A percentile compares a stretch with the other conserved stretches of the same genome.
Conservation (phyloP, 306 rosid genomes). For the Sicyos edulis region DNA sequence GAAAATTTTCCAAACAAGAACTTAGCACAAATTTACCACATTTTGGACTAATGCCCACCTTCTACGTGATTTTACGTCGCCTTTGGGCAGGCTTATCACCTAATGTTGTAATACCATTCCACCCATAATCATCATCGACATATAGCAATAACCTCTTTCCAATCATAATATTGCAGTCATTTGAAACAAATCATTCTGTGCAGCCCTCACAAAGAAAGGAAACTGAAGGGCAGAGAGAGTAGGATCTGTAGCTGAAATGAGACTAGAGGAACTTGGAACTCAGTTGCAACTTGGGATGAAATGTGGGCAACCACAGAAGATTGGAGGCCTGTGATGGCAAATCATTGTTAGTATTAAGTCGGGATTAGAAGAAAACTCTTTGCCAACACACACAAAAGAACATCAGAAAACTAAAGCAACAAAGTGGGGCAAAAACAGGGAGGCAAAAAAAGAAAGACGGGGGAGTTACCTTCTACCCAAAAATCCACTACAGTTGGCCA, state of each 20-base stretch:
- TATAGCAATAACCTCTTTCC: conserved; percentile 79
- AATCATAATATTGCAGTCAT: conserved; percentile 70
- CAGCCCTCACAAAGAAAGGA: conserved; percentile 77
- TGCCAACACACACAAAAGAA: background rate
- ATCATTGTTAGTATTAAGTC: conserved; percentile 7
- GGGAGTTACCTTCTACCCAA: conserved; percentile 61
- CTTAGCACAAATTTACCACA: conserved; percentile 5
- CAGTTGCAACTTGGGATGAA: conserved; percentile 76
- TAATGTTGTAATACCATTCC: conserved; percentile 66
- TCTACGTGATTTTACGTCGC: conserved; percentile 69
- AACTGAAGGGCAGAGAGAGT: conserved; percentile 74
- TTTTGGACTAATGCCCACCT: conserved; percentile 51
- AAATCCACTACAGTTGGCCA: conserved; percentile 78
- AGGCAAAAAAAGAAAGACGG: background rate
- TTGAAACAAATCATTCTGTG: conserved; percentile 68
- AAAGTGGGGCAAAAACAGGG: background rate
- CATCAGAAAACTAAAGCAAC: conserved; percentile 8
- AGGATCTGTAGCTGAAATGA: conserved; percentile 93
- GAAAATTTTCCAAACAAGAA: background rate
- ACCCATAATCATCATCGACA: conserved; percentile 77
- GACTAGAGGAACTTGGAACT: conserved; percentile 72
- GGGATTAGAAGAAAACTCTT: background rate
- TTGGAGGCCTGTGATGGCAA: conserved; percentile 84
- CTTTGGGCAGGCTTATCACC: conserved; percentile 54
- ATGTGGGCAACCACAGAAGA: conserved; percentile 89